Base-by-base conservation (phyloP, 176 grass and related monocot genomes). In the Urochloa ruziziensis region DNA sequence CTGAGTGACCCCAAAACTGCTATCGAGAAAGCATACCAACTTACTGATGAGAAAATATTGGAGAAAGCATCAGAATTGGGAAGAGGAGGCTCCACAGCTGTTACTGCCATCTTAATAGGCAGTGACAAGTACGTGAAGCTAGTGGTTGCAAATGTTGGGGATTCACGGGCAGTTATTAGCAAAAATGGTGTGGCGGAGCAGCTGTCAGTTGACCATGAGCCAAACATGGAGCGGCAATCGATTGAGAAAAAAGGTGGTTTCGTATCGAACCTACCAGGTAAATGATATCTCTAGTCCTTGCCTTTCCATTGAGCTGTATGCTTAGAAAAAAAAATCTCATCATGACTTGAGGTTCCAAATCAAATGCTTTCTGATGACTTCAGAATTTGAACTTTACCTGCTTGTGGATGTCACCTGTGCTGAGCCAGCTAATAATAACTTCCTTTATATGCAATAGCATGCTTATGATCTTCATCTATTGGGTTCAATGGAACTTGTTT, bases 191-290 rank as follows among this genome's bases (percentile, higher is more conserved):
- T 79, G 42, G 96, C 91, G 23, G 29, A 69, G 79, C 96, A 98
- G 77, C 93, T 98, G 81, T 95, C 92, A 21, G 83, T 94, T 78
- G 96, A 98, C 73, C 93, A 98, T 39, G 93, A 98, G 74, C 96
- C 96, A 52, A 91, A n/a, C 79, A 90, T 29, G 47, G 96, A 98
- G 54, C 82, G 73, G 14, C 28, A 80, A 52, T n/a, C 37, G 15
- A 95, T 98, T 19, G 96, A 98, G 74, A 16, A 89, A 74, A 98
- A 95, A 49, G 96, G 96, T 36, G 96, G 96, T 48, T 98, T 98
- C 70, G 91, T 98, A 73, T 98, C 96, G 0, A 98, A 98, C 54
- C 60, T 98, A 71, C 96, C 96, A 36, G 96, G 96, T 98, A 90
- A 74, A 34, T 75, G 24, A 62, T 13, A 52, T 82, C 11, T 80